Conservation (phyloP, 2,329 filamentous ascomycete species). For the Onygena corvina region DNA sequence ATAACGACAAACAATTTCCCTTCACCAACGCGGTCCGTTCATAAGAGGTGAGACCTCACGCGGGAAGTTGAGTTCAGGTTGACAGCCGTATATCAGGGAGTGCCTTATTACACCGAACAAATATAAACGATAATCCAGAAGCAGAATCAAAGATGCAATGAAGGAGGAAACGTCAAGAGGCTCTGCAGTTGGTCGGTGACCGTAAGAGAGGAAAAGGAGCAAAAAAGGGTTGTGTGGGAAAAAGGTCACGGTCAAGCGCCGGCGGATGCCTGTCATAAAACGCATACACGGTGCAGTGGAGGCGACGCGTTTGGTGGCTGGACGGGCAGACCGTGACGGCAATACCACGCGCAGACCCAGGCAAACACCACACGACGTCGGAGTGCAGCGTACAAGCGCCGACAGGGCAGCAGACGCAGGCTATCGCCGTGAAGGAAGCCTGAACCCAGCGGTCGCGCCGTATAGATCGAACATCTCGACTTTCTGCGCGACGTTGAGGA, state of each 20-base stretch:
- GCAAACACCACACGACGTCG: constrained; percentile 1
- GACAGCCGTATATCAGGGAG: background rate
- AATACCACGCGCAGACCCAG: background rate
- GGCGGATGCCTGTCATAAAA: constrained; percentile 13
- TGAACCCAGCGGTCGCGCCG: background rate
- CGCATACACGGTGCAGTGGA: constrained; percentile 12
- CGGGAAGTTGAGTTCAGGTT: background rate
- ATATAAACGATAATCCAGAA: background rate
- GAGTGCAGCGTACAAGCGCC: background rate
- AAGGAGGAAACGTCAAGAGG: background rate
- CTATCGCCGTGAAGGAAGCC: background rate
- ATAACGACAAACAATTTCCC: constrained; percentile 10
- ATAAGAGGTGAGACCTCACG: background rate
- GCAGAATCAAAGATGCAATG: constrained; percentile 1
- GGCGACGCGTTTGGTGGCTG: constrained; percentile 15
- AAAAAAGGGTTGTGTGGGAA: constrained; percentile 10
- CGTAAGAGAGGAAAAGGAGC: constrained; percentile 4
- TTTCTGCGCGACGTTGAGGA: background rate
- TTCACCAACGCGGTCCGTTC: background rate
- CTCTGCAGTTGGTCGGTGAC: background rate
- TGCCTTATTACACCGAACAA: background rate
- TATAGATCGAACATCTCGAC: background rate
- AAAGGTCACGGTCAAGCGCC: constrained; percentile 11
- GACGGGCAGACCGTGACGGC: constrained; percentile 1
- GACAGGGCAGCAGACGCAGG: background rate